phyloP scores from a whole-genome alignment of 2,329 filamentous ascomycete genomes.

The Hirsutella minnesotensis region DNA sequence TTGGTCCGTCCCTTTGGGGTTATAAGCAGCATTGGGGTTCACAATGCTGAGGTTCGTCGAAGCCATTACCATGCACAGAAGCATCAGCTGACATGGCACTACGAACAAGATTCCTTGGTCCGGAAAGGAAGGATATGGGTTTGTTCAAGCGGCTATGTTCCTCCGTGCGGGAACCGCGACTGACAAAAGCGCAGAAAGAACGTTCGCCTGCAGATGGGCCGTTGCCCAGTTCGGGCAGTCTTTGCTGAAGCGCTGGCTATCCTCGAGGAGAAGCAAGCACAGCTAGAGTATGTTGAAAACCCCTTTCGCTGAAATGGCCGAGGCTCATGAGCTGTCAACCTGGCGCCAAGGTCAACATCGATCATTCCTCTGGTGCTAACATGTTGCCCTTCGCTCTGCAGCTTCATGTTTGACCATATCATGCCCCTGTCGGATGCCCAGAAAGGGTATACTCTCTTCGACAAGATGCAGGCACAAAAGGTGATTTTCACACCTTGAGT shows the following conservation, averaged over 20 bases:
- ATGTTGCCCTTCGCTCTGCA: conserved; percentile 14
- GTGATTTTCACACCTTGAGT: conserved; percentile 50
- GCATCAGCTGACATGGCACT: not conserved
- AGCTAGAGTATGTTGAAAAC: conserved; percentile 48
- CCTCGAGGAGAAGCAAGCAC: conserved; percentile 53
- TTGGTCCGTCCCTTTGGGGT: conserved; percentile 60
- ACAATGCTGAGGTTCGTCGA: conserved; percentile 51
- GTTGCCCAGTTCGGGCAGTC: conserved; percentile 62
- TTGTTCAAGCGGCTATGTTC: conserved; percentile 7
- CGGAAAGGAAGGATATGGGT: conserved; percentile 50
- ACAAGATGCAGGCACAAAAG: conserved; percentile 63
- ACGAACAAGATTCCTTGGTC: conserved; percentile 48
- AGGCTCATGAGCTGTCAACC: too few relatives aligned
- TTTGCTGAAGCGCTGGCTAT: conserved; percentile 54
- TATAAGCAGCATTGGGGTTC: conserved; percentile 66
- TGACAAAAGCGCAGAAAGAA: conserved; percentile 45
- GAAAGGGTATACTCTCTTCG: conserved; percentile 59
- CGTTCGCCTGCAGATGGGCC: conserved; percentile 60
- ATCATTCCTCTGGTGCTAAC: not conserved
- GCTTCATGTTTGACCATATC: conserved; percentile 67
- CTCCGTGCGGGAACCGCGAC: conserved; percentile 6
- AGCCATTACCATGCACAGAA: not conserved
- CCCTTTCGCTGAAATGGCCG: too few relatives aligned
- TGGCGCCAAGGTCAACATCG: too few relatives aligned
- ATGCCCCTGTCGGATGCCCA: conserved; percentile 57